Evolutionary conservation across 2,329 filamentous ascomycete genomes (phyloP).

Genomic region (Alternaria panax): DNA sequence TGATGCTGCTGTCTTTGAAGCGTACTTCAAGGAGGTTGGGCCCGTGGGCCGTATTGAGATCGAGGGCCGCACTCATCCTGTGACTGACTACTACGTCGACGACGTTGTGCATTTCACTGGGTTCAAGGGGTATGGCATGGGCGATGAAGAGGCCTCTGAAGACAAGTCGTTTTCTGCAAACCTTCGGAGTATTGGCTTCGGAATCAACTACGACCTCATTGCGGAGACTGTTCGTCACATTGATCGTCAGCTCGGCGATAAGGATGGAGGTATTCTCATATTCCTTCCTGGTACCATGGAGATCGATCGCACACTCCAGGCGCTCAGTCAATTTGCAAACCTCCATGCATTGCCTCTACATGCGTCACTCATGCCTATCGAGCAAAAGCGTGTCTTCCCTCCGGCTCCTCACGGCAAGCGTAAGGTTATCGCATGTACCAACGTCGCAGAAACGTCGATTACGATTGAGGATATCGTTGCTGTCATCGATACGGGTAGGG

Average conservation of each 20-base stretch:
- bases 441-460: constrained; percentile 97
- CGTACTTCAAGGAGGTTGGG: constrained; percentile 78
- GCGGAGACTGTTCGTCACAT: constrained; percentile 81
- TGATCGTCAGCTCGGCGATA: constrained; percentile 74
- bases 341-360: constrained; percentile 87
- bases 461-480: constrained; percentile 97
- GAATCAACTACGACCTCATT: constrained; percentile 92
- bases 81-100: constrained; percentile 88
- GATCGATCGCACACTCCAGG: constrained; percentile 80
- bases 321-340: constrained; percentile 68
- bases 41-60: constrained; percentile 85
- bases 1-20: constrained; percentile 82
- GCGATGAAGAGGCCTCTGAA: constrained; percentile 60
- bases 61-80: constrained; percentile 85
- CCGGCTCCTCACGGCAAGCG: constrained; percentile 78
- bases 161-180: constrained; percentile 54
- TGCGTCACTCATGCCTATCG: constrained; percentile 85
- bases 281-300: constrained; percentile 93
- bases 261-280: constrained; percentile 89
- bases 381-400: constrained; percentile 87
- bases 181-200: constrained; percentile 64
- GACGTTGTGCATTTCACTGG: constrained; percentile 83
- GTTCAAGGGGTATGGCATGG: constrained; percentile 62
- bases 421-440: constrained; percentile 93
- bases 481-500: constrained; percentile 92